Base-by-base conservation (phyloP, 495 filamentous ascomycete genomes). In the Lasiosphaeria ovina region DNA sequence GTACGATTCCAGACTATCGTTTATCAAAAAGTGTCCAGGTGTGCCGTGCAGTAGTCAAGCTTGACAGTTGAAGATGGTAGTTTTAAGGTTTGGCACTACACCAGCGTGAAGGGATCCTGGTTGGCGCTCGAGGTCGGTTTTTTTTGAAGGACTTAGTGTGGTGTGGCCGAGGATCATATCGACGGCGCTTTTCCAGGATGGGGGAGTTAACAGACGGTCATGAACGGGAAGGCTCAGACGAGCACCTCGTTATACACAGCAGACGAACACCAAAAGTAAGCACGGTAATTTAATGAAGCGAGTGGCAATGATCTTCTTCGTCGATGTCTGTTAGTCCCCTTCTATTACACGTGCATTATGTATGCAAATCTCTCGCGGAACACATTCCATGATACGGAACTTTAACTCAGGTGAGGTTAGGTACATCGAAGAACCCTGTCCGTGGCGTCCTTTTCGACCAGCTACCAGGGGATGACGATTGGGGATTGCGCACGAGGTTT, bases 11-110 rank as follows among this genome's bases (percentile, higher is more conserved):
- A n/a, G n/a, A n/a, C n/a, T n/a, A n/a, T n/a, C 11, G 42, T 47
- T n/a, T 47, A n/a, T 4, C 11, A n/a, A 11, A 1, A 47, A 47
- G 4, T 3, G 44, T 47, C 44, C 12, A 47, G 44, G 44, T 14
- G 6, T n/a, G 44, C 12, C 12, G 12, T 11, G 44, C 4, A 47
- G 44, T 47, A n/a, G 44, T 47, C 44, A 47, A 33, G 38, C 45
- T 11, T 32, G 17, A 34, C 10, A 36, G 56, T n/a, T 16, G 35
- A 24, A 7, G 33, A 34, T 45, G 51, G 62, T 65, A 61, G 62
- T 59, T 47, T 62, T 70, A 67, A 64, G 54, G 67, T 67, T 69
- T 67, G 44, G 55, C 32, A 49, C 53, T 60, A 44, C 36, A 52
- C 48, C 54, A 63, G 24, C 57, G 55, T 57, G 64, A 57, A 58